phyloP scores from a whole-genome alignment of 192 early-diverging fungal genomes.

The Mortierella hygrophila region DNA sequence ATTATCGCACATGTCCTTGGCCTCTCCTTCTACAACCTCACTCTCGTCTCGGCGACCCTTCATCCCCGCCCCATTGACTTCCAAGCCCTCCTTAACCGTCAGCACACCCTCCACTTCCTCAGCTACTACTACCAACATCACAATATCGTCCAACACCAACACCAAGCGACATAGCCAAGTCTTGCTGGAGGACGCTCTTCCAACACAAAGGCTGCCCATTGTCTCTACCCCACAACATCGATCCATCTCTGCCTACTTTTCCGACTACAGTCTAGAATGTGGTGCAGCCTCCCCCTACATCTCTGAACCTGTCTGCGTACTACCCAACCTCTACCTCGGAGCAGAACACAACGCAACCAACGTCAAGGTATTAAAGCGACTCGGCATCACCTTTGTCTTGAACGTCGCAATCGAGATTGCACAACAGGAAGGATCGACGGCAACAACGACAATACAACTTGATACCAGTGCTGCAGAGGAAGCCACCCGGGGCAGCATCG shows the following conservation, averaged over 20 bases:
- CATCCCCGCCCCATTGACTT: conserved; percentile 34
- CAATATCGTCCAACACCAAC: not conserved
- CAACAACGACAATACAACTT: conserved; percentile 11
- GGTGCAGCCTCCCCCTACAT: conserved; percentile 64
- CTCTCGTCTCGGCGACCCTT: conserved; percentile 35
- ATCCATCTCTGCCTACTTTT: conserved; percentile 54
- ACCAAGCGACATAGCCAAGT: conserved; percentile 40
- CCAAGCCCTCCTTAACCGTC: conserved; percentile 18
- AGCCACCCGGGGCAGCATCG: conserved; percentile 36
- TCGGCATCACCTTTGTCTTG: conserved; percentile 72
- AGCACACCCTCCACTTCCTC: not conserved
- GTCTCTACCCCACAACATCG: conserved; percentile 29
- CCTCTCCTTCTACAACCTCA: conserved; percentile 27
- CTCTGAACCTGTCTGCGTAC: conserved; percentile 70
- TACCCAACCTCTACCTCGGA: conserved; percentile 78
- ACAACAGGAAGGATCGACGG: conserved; percentile 18
- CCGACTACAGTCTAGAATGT: conserved; percentile 49
- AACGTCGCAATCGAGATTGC: conserved; percentile 84
- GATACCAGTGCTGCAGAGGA: conserved; percentile 25
- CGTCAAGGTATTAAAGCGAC: conserved; percentile 56
- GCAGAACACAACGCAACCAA: conserved; percentile 73
- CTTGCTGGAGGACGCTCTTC: conserved; percentile 45
- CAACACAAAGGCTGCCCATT: conserved; percentile 26
- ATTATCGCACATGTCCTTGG: conserved; percentile 23
- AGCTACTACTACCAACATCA: not conserved